Percentiles rank a stretch among this genome's conserved stretches.
These are phyloP conservation scores for Hibiscus trionum DNA, from an alignment of 345 rosid species.

Conservation along the genomic window DNA sequence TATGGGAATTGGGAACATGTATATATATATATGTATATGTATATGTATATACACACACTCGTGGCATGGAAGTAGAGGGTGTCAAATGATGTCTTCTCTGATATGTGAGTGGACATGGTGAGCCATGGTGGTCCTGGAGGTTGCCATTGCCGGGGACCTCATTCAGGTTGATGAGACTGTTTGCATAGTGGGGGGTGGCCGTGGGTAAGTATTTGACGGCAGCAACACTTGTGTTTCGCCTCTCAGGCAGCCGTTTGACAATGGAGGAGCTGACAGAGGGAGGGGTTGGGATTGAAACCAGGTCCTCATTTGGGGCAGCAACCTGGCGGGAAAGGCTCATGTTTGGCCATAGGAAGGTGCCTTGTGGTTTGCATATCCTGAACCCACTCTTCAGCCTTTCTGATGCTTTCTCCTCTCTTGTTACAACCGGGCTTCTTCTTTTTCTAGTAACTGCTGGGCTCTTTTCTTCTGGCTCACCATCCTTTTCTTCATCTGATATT, in stretches of 20 bases:
- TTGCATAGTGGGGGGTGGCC: neutral
- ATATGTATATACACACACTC: neutral
- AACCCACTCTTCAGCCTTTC: slow-evolving; percentile 69
- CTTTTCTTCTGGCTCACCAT: neutral
- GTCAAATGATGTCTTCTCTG: slow-evolving; percentile 28
- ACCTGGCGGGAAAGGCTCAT: slow-evolving; percentile 24
- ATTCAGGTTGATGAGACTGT: slow-evolving; percentile 39
- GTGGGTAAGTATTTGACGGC: slow-evolving; percentile 9
- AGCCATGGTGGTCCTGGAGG: slow-evolving; percentile 15
- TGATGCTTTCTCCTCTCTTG: slow-evolving; percentile 36
- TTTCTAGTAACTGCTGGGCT: neutral
- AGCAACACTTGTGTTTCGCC: slow-evolving; percentile 13
- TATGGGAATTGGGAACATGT: neutral
- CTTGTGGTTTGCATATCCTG: slow-evolving; percentile 74
- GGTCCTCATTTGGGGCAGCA: slow-evolving; percentile 25
- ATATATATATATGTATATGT: neutral
- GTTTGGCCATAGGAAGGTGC: slow-evolving; percentile 72
- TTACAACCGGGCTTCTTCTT: slow-evolving; percentile 8
- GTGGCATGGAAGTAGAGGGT: slow-evolving; percentile 4
- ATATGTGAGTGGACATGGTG: slow-evolving; percentile 28
- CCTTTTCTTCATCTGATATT: slow-evolving; percentile 8
- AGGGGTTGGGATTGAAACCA: slow-evolving; percentile 28
- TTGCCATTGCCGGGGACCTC: slow-evolving; percentile 28
- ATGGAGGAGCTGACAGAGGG: slow-evolving; percentile 40
- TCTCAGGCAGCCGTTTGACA: neutral